Evolutionary conservation across 139 green algal species (phyloP), one percentile per base, ranked within the genome.

Genomic region (Haematococcus lacustris): DNA sequence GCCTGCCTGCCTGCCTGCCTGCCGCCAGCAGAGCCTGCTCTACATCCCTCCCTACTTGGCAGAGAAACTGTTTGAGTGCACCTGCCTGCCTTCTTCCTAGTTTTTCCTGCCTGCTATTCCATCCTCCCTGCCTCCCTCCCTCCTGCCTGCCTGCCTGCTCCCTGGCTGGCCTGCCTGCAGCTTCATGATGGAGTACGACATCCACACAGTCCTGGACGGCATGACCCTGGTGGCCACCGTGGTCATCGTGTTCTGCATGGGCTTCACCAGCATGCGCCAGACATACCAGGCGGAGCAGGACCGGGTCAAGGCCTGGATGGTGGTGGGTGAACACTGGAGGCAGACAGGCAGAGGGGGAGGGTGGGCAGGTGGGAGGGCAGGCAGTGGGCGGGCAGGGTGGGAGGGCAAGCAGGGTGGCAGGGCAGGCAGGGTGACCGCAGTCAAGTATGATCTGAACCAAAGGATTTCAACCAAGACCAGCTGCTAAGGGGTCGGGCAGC

Each of bases 121-220:
- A n/a, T n/a, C n/a, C n/a, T n/a, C n/a, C n/a, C n/a, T n/a, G n/a
- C n/a, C n/a, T n/a, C n/a, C n/a, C n/a, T n/a, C n/a, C n/a, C n/a
- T n/a, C n/a, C n/a, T n/a, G n/a, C n/a, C n/a, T n/a, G n/a, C n/a
- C n/a, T n/a, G n/a, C n/a, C n/a, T n/a, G n/a, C n/a, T n/a, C n/a
- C n/a, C n/a, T n/a, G n/a, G 47, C 47, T 21, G 13, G 21, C 47
- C 47, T 57, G 47, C 47, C 37, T 87, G 76, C 84, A 96, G 89
- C 80, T 93, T 98, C 76, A 93, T 98, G 86, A 98, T 98, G 95
- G 95, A 98, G 86, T 97, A 98, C 77, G 95, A 99, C 82, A 94
- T 98, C 65, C 95, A 99, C 86, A 98, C 95, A 2, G 40, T 98
- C 7, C 80, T 99, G 40, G 95, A 99, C 76, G 69, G 84, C 1